phyloP scores from a whole-genome alignment of 148 eudicot genomes.

The Vaccinium vitisidaea region DNA sequence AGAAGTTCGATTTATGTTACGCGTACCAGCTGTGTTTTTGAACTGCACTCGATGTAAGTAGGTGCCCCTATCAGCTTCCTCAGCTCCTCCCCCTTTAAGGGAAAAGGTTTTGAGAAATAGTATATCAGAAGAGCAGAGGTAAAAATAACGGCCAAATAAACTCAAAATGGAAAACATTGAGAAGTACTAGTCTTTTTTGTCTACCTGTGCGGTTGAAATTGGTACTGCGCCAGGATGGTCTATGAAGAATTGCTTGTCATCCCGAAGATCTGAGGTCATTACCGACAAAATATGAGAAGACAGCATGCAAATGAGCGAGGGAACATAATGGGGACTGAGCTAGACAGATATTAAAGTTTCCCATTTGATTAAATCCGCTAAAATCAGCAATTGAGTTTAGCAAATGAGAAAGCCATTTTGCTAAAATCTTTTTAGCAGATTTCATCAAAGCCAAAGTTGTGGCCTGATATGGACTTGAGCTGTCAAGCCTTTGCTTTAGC shows the following conservation, averaged over 20 bases:
- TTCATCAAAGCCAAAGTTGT: background rate
- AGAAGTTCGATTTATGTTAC: background rate
- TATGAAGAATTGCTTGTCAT: slow-evolving; percentile 73
- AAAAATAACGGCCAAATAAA: background rate
- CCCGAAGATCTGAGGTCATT: slow-evolving; percentile 63
- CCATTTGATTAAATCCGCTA: too few relatives aligned
- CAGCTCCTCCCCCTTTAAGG: slow-evolving; percentile 67
- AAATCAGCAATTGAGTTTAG: too few relatives aligned
- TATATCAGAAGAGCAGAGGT: background rate
- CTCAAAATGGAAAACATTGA: background rate
- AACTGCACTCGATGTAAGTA: slow-evolving; percentile 78
- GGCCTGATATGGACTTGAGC: background rate
- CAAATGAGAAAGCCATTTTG: too few relatives aligned
- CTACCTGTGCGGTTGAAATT: slow-evolving; percentile 72
- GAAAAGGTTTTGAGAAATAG: background rate
- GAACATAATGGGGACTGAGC: background rate
- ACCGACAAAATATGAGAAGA: background rate
- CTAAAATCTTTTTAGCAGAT: too few relatives aligned
- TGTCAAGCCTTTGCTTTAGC: background rate
- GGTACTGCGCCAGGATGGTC: slow-evolving; percentile 90
- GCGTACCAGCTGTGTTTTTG: slow-evolving; percentile 75
- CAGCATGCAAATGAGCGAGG: background rate
- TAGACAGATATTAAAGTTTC: background rate
- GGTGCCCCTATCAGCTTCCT: slow-evolving; percentile 74
- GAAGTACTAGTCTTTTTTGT: background rate